Evolutionary conservation across 805 yeast species (phyloP).

Genomic region (Ogataea sp.): DNA sequence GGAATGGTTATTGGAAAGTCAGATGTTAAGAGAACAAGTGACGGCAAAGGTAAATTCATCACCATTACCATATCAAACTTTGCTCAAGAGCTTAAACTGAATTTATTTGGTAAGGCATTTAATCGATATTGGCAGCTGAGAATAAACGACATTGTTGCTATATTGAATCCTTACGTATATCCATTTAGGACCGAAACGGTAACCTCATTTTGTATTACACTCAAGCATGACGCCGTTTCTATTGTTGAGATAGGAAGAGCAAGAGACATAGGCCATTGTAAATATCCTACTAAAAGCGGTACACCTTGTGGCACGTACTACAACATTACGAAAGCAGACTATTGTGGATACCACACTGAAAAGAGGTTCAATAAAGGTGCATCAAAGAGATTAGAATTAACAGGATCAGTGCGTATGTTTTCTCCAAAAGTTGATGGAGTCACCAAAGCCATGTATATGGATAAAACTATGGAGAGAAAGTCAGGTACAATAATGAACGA

Average conservation of each 20-base stretch:
- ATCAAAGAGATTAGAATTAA: constrained; percentile 71
- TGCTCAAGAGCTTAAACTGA: constrained; percentile 46
- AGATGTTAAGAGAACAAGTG: constrained; percentile 37
- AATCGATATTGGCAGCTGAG: constrained; percentile 65
- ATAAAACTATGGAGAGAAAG: constrained; percentile 13
- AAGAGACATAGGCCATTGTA: constrained; percentile 62
- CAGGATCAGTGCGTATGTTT: constrained; percentile 47
- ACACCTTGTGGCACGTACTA: constrained; percentile 53
- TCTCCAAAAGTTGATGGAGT: constrained; percentile 43
- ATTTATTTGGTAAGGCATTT: constrained; percentile 61
- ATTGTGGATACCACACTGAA: constrained; percentile 72
- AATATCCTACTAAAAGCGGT: constrained; percentile 37
- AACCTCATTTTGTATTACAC: constrained; percentile 42
- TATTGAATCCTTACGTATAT: constrained; percentile 66
- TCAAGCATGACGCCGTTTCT: constrained; percentile 41
- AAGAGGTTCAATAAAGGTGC: constrained; percentile 40
- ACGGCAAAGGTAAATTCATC: constrained; percentile 40
- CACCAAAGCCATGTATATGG: constrained; percentile 34
- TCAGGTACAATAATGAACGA: constrained; percentile 2
- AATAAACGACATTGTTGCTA: constrained; percentile 65
- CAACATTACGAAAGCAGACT: constrained; percentile 40
- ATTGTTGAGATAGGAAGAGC: constrained; percentile 71
- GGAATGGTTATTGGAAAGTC: constrained; percentile 61
- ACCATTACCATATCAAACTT: constrained; percentile 64
- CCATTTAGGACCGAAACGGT: constrained; percentile 21